Base-by-base conservation (phyloP, 148 eudicot genomes). In the Pouteria glomerata region DNA sequence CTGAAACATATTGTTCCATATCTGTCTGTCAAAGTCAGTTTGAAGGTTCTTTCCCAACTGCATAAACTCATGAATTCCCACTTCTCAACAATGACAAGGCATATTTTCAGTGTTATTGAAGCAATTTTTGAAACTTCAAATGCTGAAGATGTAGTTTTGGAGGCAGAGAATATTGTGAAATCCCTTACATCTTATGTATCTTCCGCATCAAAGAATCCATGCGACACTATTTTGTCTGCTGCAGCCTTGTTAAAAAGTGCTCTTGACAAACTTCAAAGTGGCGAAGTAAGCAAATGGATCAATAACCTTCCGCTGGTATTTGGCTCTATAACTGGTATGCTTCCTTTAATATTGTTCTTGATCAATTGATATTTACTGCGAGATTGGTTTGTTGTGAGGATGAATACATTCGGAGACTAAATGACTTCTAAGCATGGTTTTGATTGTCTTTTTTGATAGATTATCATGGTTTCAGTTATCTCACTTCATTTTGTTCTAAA, bases 321-420 rank as follows among this genome's bases (percentile, higher is more conserved):
- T 56, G 79, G 78, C 56, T 74, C 87, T 33, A 69, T 93, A 61
- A 83, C 87, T 65, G 96, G 97, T 92, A 82, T 60, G 71, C 50
- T 47, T 35, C 30, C 78, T 45, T 24, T 27, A 16, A 18, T 70
- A 47, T 2, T 31, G 24, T 15, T 35, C 21, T 35, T 26, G 33
- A 1, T 16, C 24, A 14, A 24, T 21, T 50, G 6, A 53, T 69
- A 19, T 26, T 15, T 18, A 41, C 3, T 61, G 15, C 33, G 3
- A 23, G 12, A 69, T 26, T 21, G n/a, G n/a, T 10, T 15, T 26
- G 8, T 10, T 24, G 14, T 29, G 14, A 48, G 34, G 26, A 11
- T 67, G 27, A 19, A 31, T 67, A 13, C 19, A 29, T 29, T 19
- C 24, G 1, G 39, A 23, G 21, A 66, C 6, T 19, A 30, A 63